Percentiles rank a stretch among this genome's conserved stretches.
These are phyloP conservation scores for Chlorella sp. DNA, from an alignment of 139 green algal genomes.

Conservation along the genomic window DNA sequence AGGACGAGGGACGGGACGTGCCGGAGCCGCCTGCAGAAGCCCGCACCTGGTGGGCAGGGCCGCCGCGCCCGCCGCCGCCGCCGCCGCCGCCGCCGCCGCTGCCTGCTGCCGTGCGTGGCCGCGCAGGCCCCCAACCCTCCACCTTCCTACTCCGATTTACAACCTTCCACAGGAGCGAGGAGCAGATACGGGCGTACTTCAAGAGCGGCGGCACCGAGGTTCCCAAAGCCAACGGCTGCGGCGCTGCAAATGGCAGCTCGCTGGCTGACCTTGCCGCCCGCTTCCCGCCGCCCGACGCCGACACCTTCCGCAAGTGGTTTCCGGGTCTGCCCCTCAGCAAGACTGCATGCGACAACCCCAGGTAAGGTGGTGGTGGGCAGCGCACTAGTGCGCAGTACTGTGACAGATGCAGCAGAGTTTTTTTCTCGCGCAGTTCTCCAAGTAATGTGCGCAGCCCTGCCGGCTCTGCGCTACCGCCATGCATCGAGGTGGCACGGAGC, in stretches of 20 bases:
- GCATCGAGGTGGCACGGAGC: no score
- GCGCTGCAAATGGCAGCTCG: not conserved
- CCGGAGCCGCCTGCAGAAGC: conserved; percentile 23
- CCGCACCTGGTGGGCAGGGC: conserved; percentile 11
- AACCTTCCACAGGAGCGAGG: conserved; percentile 44
- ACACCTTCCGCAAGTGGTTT: conserved; percentile 61
- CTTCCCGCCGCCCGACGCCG: conserved; percentile 26
- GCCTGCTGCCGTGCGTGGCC: not conserved
- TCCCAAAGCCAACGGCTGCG: not conserved
- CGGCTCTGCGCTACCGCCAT: no score
- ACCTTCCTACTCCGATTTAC: no score
- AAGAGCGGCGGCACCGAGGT: not conserved
- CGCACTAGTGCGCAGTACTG: no score
- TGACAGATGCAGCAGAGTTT: no score
- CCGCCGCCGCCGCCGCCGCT: not conserved
- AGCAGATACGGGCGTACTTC: conserved; percentile 45
- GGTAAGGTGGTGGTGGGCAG: not conserved
- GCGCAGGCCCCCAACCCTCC: not conserved
- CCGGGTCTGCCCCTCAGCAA: conserved; percentile 58
- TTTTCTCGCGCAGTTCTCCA: no score
- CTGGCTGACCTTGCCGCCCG: conserved; percentile 1
- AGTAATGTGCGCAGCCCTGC: no score
- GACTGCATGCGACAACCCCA: conserved; percentile 44
- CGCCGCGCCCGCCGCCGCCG: no score
- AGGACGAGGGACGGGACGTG: conserved; percentile 19